Conservation (phyloP, 345 rosid genomes). For the Salix suchowensis region DNA sequence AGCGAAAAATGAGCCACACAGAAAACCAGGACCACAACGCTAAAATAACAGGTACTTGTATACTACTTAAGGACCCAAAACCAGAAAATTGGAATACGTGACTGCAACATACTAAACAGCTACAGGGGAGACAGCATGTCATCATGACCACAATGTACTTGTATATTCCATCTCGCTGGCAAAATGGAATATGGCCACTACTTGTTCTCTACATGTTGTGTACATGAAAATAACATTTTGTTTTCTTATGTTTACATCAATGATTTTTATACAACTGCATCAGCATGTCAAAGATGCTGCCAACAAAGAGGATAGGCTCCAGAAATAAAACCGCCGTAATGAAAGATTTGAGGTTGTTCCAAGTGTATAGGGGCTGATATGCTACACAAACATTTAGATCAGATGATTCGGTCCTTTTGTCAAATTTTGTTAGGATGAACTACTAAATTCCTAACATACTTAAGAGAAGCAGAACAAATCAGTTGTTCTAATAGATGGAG, state of each 20-base stretch:
- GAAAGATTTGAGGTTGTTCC: background rate
- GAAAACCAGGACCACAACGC: background rate
- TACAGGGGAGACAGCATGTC: background rate
- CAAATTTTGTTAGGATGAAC: background rate
- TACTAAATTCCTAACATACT: background rate
- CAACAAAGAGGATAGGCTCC: background rate
- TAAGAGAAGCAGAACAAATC: background rate
- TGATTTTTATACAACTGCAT: background rate
- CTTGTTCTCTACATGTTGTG: background rate
- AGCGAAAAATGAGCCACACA: slow-evolving; percentile 2
- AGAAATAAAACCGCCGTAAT: background rate
- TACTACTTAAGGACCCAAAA: background rate
- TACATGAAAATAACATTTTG: background rate
- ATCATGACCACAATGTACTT: background rate
- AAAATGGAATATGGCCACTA: background rate
- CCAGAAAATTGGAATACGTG: background rate
- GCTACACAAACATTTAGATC: background rate
- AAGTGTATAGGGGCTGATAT: background rate
- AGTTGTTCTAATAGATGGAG: too few relatives aligned
- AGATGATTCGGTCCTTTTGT: background rate
- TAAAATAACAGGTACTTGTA: background rate
- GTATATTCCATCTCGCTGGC: background rate
- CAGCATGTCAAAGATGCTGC: background rate
- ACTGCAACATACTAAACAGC: background rate
- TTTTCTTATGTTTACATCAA: background rate